Conservation (phyloP, 2,329 filamentous ascomycete species). For the Dothideomycetes sp. region DNA sequence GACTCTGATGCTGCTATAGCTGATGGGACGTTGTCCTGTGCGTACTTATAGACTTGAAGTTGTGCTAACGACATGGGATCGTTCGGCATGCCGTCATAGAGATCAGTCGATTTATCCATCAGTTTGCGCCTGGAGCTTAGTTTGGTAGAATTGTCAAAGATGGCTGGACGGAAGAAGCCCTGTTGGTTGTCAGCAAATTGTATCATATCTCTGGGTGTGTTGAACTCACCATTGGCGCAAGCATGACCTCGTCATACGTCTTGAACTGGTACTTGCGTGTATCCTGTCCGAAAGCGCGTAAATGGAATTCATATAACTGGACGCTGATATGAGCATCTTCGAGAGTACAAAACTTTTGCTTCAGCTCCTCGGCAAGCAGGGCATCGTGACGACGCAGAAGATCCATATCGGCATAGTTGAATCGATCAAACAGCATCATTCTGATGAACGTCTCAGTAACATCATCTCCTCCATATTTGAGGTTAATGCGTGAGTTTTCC, state of each 20-base stretch:
- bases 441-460: slow-evolving; percentile 92
- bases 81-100: slow-evolving; percentile 87
- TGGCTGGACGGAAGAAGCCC: slow-evolving; percentile 80
- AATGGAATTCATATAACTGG: slow-evolving; percentile 79
- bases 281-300: slow-evolving; percentile 77
- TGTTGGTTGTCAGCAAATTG: slow-evolving; percentile 17
- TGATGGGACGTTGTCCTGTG: slow-evolving; percentile 33
- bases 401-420: slow-evolving; percentile 93
- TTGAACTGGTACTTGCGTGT: slow-evolving; percentile 94
- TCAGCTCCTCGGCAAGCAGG: slow-evolving; percentile 86
- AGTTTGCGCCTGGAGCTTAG: slow-evolving; percentile 69
- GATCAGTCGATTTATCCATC: slow-evolving; percentile 79
- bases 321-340: slow-evolving; percentile 83
- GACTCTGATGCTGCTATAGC: slow-evolving; percentile 40
- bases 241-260: slow-evolving; percentile 88
- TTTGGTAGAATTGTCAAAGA: slow-evolving; percentile 79
- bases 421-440: slow-evolving; percentile 96
- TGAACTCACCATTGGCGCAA: slow-evolving; percentile 67
- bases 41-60: slow-evolving; percentile 50
- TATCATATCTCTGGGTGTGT: not conserved
- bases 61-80: slow-evolving; percentile 84
- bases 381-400: slow-evolving; percentile 84
- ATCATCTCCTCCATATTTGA: slow-evolving; percentile 88
- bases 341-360: slow-evolving; percentile 87
- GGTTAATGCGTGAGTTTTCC: slow-evolving; percentile 87